Percentiles rank a stretch among this genome's conserved stretches.
Conservation (phyloP, 2,329 filamentous ascomycete species). For the Ophioceras dolichostomum region DNA sequence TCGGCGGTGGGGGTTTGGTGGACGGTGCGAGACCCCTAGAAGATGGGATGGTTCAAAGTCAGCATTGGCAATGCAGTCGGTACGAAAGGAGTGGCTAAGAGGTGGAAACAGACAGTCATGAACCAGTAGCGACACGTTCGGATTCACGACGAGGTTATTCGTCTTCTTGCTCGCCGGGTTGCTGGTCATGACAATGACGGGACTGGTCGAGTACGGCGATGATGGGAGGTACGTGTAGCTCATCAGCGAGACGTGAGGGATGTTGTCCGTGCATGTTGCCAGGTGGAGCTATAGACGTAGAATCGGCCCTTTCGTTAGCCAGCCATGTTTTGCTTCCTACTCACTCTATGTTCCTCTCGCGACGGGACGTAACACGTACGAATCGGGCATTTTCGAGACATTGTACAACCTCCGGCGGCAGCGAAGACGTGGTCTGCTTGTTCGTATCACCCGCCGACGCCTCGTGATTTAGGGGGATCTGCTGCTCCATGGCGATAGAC, state of each 20-base stretch:
- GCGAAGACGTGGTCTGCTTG: conserved; percentile 52
- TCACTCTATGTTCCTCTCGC: no score
- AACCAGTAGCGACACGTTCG: conserved; percentile 83
- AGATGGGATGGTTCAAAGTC: neutral
- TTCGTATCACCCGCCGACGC: conserved; percentile 62
- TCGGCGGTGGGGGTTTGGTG: conserved; percentile 55
- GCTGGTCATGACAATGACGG: conserved; percentile 93
- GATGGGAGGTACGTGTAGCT: conserved; percentile 94
- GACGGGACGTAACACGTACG: no score
- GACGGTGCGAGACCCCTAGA: conserved; percentile 75
- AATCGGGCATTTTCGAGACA: conserved; percentile 93
- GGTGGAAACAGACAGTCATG: conserved; percentile 57
- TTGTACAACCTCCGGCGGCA: conserved; percentile 77
- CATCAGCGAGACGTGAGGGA: conserved; percentile 92
- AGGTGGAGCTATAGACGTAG: conserved; percentile 65
- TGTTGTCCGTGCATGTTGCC: conserved; percentile 72
- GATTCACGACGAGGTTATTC: conserved; percentile 71
- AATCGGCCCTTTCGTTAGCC: no score
- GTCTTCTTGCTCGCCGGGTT: conserved; percentile 70
- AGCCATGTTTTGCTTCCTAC: no score
- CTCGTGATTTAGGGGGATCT: conserved; percentile 63
- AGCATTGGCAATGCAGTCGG: neutral
- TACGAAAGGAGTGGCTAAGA: neutral
- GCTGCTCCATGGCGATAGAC: conserved; percentile 49
- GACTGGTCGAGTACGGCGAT: conserved; percentile 53